These are phyloP conservation scores for Phytophthora syringae DNA, from an alignment of 352 stramenopile genomes.

Conservation along the genomic window DNA sequence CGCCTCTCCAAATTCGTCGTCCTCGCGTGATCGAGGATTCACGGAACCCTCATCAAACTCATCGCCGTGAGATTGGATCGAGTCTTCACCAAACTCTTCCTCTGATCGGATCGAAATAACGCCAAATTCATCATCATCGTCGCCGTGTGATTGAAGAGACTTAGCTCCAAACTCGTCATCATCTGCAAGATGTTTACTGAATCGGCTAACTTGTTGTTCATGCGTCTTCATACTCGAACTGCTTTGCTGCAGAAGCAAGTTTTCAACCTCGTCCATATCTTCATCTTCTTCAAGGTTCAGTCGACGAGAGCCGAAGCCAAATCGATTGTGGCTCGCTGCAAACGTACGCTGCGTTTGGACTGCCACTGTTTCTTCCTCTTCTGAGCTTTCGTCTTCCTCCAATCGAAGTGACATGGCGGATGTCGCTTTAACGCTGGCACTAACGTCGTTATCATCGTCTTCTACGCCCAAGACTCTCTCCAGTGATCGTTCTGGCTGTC, in stretches of 20 bases:
- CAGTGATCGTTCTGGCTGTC: constrained; percentile 14
- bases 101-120: constrained; percentile 5
- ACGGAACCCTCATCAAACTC: not conserved
- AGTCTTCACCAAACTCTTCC: constrained; percentile 1
- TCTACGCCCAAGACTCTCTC: not conserved
- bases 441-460: not conserved
- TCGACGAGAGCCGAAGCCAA: not conserved
- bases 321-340: constrained; percentile 13
- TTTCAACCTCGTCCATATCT: constrained; percentile 41
- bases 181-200: not conserved
- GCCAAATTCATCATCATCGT: constrained; percentile 15
- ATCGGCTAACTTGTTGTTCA: not conserved
- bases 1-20: not conserved
- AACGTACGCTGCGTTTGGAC: constrained; percentile 5
- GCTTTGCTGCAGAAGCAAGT: constrained; percentile 29
- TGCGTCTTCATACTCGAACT: constrained; percentile 6
- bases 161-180: constrained; percentile 23
- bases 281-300: constrained; percentile 20
- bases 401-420: not conserved
- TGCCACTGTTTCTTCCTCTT: constrained; percentile 24
- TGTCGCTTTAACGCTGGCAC: not conserved
- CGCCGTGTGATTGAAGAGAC: constrained; percentile 19
- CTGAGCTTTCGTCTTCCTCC: constrained; percentile 12
- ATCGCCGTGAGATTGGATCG: not conserved
- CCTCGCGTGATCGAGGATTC: not conserved